A percentile compares a stretch with the other conserved stretches of the same genome.
These are phyloP conservation scores for Fusarium odoratissimum DNA, from an alignment of 2,329 filamentous ascomycete species.

Conservation along the genomic window DNA sequence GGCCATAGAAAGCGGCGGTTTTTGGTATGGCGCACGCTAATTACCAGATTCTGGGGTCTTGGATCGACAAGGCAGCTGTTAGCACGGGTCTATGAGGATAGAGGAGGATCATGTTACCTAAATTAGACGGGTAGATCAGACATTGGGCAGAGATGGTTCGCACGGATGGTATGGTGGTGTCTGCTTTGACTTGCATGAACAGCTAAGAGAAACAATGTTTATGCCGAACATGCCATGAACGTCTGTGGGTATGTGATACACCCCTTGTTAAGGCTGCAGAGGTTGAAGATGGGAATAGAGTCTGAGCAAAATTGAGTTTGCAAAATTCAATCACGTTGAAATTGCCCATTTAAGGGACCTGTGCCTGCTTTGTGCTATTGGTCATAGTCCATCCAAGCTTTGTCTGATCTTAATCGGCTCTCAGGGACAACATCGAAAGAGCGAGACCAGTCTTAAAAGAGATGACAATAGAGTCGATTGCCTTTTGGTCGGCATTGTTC, in stretches of 20 bases:
- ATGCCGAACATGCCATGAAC: neutral
- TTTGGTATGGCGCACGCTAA: neutral
- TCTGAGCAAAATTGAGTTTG: neutral
- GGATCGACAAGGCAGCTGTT: constrained; percentile 7
- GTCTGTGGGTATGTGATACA: neutral
- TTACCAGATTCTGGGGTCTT: constrained; percentile 8
- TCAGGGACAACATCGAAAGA: neutral
- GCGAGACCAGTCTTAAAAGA: neutral
- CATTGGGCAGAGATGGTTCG: constrained; percentile 1
- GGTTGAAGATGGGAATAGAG: neutral
- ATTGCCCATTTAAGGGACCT: neutral
- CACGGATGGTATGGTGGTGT: neutral
- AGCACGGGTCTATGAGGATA: neutral
- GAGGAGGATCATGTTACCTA: neutral
- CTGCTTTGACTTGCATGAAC: constrained; percentile 11
- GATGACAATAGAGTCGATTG: neutral
- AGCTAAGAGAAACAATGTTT: constrained; percentile 7
- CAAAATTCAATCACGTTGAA: neutral
- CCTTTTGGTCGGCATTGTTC: constrained; percentile 1
- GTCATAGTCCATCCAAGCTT: neutral
- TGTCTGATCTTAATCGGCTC: neutral
- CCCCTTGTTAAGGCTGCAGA: neutral
- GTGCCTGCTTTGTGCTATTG: constrained; percentile 2
- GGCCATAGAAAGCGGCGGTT: neutral
- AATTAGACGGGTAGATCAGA: neutral